phyloP scores from a whole-genome alignment of 2,329 filamentous ascomycete species.

The Fusarium odoratissimum region DNA sequence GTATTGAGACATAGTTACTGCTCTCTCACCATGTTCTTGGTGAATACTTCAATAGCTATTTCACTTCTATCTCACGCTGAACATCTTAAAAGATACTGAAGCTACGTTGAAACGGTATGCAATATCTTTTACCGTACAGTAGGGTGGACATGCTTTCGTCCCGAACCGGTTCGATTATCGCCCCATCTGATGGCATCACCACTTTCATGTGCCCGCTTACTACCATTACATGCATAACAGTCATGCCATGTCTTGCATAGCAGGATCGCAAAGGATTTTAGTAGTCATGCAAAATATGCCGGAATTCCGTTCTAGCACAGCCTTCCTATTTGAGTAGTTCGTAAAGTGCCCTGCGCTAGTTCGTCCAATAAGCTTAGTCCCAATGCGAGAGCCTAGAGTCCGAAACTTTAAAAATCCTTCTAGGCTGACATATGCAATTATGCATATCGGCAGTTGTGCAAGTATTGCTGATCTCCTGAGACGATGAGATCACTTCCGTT shows the following conservation, averaged over 20 bases:
- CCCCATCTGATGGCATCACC: background rate
- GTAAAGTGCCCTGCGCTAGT: background rate
- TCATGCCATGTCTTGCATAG: background rate
- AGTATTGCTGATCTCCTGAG: background rate
- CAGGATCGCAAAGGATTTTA: background rate
- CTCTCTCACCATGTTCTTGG: too few relatives aligned
- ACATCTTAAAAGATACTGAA: background rate
- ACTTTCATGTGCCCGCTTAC: background rate
- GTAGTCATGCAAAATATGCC: background rate
- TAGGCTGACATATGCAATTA: background rate
- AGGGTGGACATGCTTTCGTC: background rate
- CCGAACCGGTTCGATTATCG: fast-evolving
- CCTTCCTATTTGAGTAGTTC: background rate
- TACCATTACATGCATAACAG: fast-evolving
- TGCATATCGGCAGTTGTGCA: background rate
- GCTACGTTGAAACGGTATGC: background rate
- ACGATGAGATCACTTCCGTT: background rate
- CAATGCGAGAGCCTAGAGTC: background rate
- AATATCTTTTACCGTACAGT: fast-evolving
- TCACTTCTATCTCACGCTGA: fast-evolving
- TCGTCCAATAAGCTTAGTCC: background rate
- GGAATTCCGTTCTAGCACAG: background rate
- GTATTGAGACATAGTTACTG: too few relatives aligned
- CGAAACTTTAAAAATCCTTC: background rate
- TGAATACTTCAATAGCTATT: background rate